Evolutionary conservation across 176 grass and related monocot species (phyloP), one percentile per base, ranked within the genome.

Genomic region (Ampelocalamus luodianensis): DNA sequence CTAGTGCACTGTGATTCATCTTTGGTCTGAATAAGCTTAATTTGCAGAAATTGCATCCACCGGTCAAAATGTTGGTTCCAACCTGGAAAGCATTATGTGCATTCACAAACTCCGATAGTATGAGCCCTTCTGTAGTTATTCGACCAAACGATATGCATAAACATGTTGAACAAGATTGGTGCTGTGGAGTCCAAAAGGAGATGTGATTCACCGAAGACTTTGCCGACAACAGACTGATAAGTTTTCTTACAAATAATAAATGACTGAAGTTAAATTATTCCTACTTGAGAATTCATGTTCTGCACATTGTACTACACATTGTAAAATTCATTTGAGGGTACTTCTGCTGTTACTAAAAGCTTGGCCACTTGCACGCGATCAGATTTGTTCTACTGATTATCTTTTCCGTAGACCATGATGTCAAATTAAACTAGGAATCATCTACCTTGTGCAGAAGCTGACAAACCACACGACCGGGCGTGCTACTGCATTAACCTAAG

Each of bases 31-130:
- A 37, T 50, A 45, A 64, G 40, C 15, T 65, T 88, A 16, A 69
- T 76, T 24, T 91, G 90, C 88, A 92, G 96, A 88, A 86, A 37
- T 38, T 92, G 36, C 65, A 22, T 70, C 96, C 84, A 9, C 88
- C 91, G 3, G 36, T 84, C 12, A 96, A 89, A 82, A 86, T 92
- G 27, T 69, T 96, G 86, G 39, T 99, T 62, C 93, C 90, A 0
- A 86, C 94, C 43, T 96, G 93, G 88, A 92, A 90, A 74, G 80
- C 83, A 22, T 83, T 99, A 66, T 86, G 84, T 27, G 26, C 56
- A 11, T 79, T 88, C 27, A 48, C 65, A 34, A 48, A 86, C 74
- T 89, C 68, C 16, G 72, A 85, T 58, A 56, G 76, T 18, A 10
- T 22, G 29, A 3, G 20, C 24, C 8, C 68, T 79, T 82, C 55